Conservation (phyloP, 257 asterid species). For the Eustoma russellianum region DNA sequence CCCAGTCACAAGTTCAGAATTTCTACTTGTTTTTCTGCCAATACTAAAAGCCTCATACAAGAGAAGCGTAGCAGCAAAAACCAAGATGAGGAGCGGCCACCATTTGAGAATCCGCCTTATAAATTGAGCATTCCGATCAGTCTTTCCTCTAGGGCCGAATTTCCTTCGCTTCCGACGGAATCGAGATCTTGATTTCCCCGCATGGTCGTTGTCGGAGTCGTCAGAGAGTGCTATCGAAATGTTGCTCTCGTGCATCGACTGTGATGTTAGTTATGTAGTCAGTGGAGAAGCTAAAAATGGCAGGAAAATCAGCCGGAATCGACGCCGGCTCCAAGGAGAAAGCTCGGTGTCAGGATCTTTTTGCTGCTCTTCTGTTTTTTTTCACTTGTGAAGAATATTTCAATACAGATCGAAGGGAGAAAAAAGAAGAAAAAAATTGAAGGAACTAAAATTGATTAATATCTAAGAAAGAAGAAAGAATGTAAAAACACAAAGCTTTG, state of each 20-base stretch:
- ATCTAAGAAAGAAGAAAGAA: too few relatives aligned
- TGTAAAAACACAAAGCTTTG: too few relatives aligned
- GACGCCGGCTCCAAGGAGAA: too few relatives aligned
- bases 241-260: conserved; percentile 39
- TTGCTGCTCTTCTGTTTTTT: too few relatives aligned
- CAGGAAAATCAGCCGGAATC: neutral
- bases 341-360: too few relatives aligned
- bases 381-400: too few relatives aligned
- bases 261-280: conserved; percentile 10
- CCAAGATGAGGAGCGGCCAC: conserved; percentile 65
- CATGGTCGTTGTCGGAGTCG: conserved; percentile 55
- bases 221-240: conserved; percentile 58
- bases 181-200: conserved; percentile 34
- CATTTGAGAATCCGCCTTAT: conserved; percentile 40
- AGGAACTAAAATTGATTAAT: too few relatives aligned
- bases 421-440: too few relatives aligned
- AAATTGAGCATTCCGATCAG: conserved; percentile 31
- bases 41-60: conserved; percentile 57
- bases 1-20: conserved; percentile 15
- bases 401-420: too few relatives aligned
- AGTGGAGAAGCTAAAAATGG: neutral
- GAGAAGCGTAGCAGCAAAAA: conserved; percentile 41
- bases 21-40: conserved; percentile 22
- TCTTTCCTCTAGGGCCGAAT: conserved; percentile 34
- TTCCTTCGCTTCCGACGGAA: conserved; percentile 68